Base-by-base conservation (phyloP, 106 monocot genomes). In the Allium sativum region DNA sequence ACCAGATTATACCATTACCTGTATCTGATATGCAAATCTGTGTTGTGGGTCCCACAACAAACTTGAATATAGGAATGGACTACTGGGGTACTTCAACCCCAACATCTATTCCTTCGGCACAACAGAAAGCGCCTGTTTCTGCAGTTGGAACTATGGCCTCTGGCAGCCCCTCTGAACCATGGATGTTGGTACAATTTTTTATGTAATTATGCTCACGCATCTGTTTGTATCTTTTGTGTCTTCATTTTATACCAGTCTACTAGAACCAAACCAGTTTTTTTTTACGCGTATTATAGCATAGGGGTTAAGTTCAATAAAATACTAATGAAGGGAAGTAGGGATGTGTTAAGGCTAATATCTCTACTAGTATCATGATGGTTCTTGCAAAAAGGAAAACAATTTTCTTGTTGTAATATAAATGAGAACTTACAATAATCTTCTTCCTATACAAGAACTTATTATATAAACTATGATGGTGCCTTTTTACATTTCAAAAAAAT, bases 61-160 rank as follows among this genome's bases (percentile, higher is more conserved):
- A 81, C 62, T 74, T 89, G 62, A 84, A 89, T 65, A 89, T 89
- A 31, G 83, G 88, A n/a, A 88, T 88, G 77, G 84, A 88, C 53
- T 88, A 80, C 45, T 88, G 88, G 88, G 72, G 71, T 48, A 61
- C 73, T 54, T 58, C 88, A 53, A 61, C 68, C 22, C 67, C 82
- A 51, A 56, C 82, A 53, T 14, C 67, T 55, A 21, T 64, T 16
- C 21, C 75, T 69, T 71, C 82, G 18, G 48, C 83, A 18, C 77
- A 64, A 40, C 73, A 77, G 53, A 77, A 64, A 62, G 17, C 51
- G 45, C 58, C 66, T 15, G 51, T 52, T 7, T 10, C 56, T 66
- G 58, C 75, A 18, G 69, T 80, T 58, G 77, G 62, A 71, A 55
- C 77, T 66, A 58, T 75, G 65, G 69, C 55, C 52, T 64, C 87